Conservation (phyloP, 129 eudicot species). For the Escallonia herrerae region DNA sequence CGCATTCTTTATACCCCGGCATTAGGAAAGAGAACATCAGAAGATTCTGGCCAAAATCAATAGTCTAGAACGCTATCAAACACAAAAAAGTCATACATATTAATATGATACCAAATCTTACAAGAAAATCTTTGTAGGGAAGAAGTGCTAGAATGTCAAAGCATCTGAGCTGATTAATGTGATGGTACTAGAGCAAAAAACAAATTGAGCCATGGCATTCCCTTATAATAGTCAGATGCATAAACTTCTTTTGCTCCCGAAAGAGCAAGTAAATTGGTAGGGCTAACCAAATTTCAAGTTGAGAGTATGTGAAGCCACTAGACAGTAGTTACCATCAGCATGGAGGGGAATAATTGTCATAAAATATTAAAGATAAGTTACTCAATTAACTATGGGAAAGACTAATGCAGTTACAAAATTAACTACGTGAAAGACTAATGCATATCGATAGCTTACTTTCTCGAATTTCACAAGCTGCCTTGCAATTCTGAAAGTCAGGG, state of each 20-base stretch:
- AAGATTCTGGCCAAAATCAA: too few species aligned
- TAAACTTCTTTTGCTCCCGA: too few species aligned
- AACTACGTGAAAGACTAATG: background rate
- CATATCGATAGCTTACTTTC: slow-evolving; percentile 35
- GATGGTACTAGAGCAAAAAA: too few species aligned
- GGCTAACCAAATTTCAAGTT: background rate
- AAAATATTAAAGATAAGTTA: background rate
- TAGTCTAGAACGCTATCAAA: too few species aligned
- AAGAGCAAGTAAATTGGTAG: too few species aligned
- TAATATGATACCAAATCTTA: background rate
- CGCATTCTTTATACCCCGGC: too few species aligned
- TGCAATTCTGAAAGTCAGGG: slow-evolving; percentile 63
- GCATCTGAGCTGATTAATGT: too few species aligned
- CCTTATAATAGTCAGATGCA: too few species aligned
- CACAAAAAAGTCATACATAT: background rate
- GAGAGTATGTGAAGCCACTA: background rate
- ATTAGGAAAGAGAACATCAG: too few species aligned
- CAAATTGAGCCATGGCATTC: too few species aligned
- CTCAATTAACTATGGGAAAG: background rate
- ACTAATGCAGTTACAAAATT: background rate
- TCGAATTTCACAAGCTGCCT: slow-evolving; percentile 67
- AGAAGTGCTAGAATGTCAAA: too few species aligned
- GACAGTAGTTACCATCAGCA: background rate
- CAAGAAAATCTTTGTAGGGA: too few species aligned
- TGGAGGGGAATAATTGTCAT: background rate